Evolutionary conservation across 148 eudicot species (phyloP).

Genomic region (Persicaria tinctoria): DNA sequence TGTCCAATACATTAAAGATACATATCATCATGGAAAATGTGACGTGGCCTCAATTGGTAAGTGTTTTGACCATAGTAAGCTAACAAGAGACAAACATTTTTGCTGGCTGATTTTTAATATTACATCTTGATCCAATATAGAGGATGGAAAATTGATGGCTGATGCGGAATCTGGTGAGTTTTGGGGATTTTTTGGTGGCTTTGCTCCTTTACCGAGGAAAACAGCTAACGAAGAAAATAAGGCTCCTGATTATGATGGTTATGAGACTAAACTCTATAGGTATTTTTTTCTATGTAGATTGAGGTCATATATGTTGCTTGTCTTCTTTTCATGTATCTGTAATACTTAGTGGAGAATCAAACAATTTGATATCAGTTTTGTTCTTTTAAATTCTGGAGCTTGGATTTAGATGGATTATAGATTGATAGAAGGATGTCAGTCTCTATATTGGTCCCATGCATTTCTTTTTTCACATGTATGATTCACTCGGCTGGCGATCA

Average conservation of each 20-base stretch:
- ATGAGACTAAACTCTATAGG: constrained; percentile 60
- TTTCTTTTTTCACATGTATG: not conserved
- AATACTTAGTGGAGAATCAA: not conserved
- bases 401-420: not conserved
- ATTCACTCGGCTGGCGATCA: not conserved
- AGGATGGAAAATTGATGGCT: constrained; percentile 95
- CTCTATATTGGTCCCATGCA: not conserved
- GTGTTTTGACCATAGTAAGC: constrained; percentile 10
- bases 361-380: not conserved
- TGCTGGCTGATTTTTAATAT: not conserved
- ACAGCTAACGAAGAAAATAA: constrained; percentile 44
- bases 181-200: constrained; percentile 98
- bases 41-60: constrained; percentile 89
- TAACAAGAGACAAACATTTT: not conserved
- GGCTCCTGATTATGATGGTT: constrained; percentile 24
- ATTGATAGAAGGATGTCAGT: not conserved
- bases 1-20: constrained; percentile 88
- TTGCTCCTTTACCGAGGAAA: constrained; percentile 97
- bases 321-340: not conserved
- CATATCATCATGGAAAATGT: constrained; percentile 91
- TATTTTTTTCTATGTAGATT: constrained; percentile 19
- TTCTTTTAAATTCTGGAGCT: not conserved
- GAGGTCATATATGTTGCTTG: not conserved
- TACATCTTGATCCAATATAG: constrained; percentile 27
- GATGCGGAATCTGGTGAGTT: constrained; percentile 97